Conservation (phyloP, 371 early-diverging fungal genomes). For the Fennellomyces sp. region DNA sequence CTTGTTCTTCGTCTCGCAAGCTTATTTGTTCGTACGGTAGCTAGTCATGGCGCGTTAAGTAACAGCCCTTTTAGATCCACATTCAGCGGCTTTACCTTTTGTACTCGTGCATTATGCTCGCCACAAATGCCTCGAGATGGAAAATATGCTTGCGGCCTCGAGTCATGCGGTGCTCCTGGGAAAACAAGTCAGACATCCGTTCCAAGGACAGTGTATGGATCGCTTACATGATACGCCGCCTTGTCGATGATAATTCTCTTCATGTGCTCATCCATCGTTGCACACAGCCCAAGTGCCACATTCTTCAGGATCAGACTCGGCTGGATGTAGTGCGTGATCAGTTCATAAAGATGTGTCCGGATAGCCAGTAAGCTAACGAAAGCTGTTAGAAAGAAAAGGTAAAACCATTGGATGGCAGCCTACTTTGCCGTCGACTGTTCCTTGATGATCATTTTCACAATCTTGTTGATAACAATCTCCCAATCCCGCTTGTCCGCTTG, state of each 20-base stretch:
- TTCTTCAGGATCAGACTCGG: slow-evolving; percentile 81
- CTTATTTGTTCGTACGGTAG: no score
- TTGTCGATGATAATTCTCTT: slow-evolving; percentile 68
- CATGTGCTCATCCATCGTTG: slow-evolving; percentile 64
- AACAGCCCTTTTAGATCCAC: no score
- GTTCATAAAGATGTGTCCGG: slow-evolving; percentile 83
- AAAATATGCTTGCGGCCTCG: slow-evolving; percentile 94
- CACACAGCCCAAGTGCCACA: slow-evolving; percentile 71
- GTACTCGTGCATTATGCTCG: slow-evolving; percentile 82
- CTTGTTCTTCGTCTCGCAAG: no score
- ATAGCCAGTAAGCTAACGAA: slow-evolving; percentile 66
- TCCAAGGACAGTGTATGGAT: not conserved
- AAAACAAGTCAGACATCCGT: not conserved
- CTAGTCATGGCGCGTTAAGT: no score
- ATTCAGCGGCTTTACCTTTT: slow-evolving; percentile 45
- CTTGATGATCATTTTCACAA: slow-evolving; percentile 71
- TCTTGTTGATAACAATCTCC: slow-evolving; percentile 77
- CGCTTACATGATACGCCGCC: slow-evolving; percentile 82
- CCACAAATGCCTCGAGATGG: slow-evolving; percentile 98
- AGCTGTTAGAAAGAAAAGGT: not conserved
- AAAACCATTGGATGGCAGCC: slow-evolving; percentile 3
- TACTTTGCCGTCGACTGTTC: slow-evolving; percentile 76
- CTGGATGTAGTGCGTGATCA: slow-evolving; percentile 91
- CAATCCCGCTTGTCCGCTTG: slow-evolving; percentile 83
- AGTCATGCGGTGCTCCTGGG: slow-evolving; percentile 81